Evolutionary conservation across 2,329 filamentous ascomycete genomes (phyloP), one percentile per base, ranked within the genome.

Genomic region (Sclerotinia minor): DNA sequence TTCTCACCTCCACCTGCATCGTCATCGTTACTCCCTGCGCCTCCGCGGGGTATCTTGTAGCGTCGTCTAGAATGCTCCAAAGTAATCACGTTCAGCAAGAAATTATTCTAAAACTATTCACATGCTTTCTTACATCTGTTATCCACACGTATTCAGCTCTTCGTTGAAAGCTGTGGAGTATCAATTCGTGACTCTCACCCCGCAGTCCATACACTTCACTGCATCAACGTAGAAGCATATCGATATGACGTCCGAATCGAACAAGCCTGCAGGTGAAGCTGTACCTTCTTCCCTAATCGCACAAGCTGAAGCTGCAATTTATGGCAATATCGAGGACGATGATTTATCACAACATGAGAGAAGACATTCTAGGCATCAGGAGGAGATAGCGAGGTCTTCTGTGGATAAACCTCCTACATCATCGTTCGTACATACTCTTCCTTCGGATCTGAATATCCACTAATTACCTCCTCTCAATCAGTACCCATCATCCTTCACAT

Each of bases 291-390:
- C 69, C 15, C 60, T 77, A 26, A 75, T 77, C 61, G 74, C 74
- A 19, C 75, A 77, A 69, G 75, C 75, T 38, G 73, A 77, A 69
- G 73, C 75, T 60, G 76, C 75, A 0, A 76, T 76, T 15, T 68
- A 72, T 55, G 75, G 73, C 19, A 75, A 74, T 65, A 66, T 72
- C 26, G 71, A 74, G 49, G 68, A 71, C 15, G 65, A 65, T 35
- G 66, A 65, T 11, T 55, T 41, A 52, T 41, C 53, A 52, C 35
- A 41, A 54, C 65, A 67, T 57, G 49, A 71, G 17, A 64, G 67
- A 47, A 63, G 66, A 32, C 59, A 53, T 13, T 29, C 64, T 13
- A 67, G 55, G 17, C 24, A 67, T 38, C 64, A 45, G 24, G 64
- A 38, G n/a, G 41, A 9, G 21, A 44, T 11, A 7, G n/a, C 47